phyloP scores from a whole-genome alignment of 306 rosid genomes.

The Ormosia emarginata region DNA sequence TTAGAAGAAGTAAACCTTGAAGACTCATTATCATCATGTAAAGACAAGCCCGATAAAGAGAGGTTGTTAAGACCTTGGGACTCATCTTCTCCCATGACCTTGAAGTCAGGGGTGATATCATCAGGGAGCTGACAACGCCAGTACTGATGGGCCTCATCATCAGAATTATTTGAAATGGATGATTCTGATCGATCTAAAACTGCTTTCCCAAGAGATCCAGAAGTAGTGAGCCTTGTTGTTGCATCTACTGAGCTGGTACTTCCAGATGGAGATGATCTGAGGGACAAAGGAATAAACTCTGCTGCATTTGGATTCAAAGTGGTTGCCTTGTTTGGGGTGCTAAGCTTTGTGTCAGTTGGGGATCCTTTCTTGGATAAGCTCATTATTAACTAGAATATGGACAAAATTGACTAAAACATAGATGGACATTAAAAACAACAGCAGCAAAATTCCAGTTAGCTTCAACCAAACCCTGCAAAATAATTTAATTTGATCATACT shows the following conservation, averaged over 20 bases:
- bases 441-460: constrained; percentile 28
- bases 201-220: constrained; percentile 74
- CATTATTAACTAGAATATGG: constrained; percentile 60
- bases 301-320: constrained; percentile 93
- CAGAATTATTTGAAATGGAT: constrained; percentile 75
- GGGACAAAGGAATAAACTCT: constrained; percentile 80
- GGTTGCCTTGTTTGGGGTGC: constrained; percentile 53
- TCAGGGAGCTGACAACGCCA: constrained; percentile 98
- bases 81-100: constrained; percentile 81
- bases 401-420: constrained; percentile 20
- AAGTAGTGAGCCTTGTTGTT: constrained; percentile 36
- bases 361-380: constrained; percentile 70
- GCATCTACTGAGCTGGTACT: constrained; percentile 55
- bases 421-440: background rate
- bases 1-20: constrained; percentile 51
- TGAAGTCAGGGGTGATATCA: constrained; percentile 95
- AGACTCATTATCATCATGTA: constrained; percentile 60
- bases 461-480: constrained; percentile 89
- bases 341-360: constrained; percentile 46
- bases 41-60: constrained; percentile 70
- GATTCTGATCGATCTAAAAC: constrained; percentile 84
- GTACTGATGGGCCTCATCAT: constrained; percentile 87
- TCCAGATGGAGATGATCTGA: constrained; percentile 71
- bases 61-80: constrained; percentile 59
- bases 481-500: constrained; percentile 1